Evolutionary conservation across 2,329 filamentous ascomycete genomes (phyloP).

Genomic region (Claviceps arundinis): DNA sequence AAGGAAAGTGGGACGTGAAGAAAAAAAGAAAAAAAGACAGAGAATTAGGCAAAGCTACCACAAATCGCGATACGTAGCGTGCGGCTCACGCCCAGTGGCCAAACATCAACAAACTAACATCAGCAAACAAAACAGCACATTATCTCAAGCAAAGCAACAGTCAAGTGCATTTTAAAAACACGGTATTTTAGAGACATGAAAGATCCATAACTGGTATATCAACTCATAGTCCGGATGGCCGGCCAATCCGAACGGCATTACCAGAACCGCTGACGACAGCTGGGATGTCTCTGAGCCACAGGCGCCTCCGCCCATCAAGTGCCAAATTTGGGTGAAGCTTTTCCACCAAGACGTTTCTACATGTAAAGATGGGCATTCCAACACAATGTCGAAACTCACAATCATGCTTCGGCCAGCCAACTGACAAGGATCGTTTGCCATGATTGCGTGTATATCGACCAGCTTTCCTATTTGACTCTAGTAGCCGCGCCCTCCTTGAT

Average conservation of each 20-base stretch:
- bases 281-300: neutral
- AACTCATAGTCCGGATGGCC: constrained; percentile 2
- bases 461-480: constrained; percentile 2
- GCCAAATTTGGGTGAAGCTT: neutral
- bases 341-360: neutral
- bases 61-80: neutral
- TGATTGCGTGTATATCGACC: neutral
- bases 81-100: neutral
- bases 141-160: neutral
- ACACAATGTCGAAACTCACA: neutral
- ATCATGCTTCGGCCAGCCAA: neutral
- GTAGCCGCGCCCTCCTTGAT: constrained; percentile 12
- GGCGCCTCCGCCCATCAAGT: neutral
- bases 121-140: neutral
- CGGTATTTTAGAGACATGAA: neutral
- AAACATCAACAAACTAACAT: neutral
- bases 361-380: constrained; percentile 1
- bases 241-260: constrained; percentile 1
- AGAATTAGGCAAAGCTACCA: neutral
- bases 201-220: neutral
- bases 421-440: neutral
- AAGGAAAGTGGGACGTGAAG: neutral
- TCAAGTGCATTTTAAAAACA: neutral
- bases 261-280: neutral
- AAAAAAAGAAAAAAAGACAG: neutral